Conservation (phyloP, 1,139 yeast species). For the Pichia terricola region DNA sequence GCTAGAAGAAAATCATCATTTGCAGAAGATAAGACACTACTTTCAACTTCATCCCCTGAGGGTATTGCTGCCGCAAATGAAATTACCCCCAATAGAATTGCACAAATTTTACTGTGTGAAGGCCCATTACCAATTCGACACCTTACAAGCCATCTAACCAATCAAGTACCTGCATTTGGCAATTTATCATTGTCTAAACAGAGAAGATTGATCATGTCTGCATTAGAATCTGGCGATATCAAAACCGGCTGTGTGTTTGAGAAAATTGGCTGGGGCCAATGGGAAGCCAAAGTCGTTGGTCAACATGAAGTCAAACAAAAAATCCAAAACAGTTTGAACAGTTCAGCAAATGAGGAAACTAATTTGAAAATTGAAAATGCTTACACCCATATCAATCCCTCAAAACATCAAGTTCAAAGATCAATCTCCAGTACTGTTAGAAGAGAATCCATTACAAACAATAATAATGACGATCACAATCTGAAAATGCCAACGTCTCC, state of each 20-base stretch:
- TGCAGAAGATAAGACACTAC: constrained; percentile 26
- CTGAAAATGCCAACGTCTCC: constrained; percentile 35
- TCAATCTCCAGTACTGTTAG: constrained; percentile 28
- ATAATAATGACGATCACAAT: constrained; percentile 35
- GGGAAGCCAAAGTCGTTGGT: constrained; percentile 63
- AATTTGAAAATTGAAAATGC: neutral
- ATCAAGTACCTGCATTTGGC: constrained; percentile 73
- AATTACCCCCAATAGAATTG: constrained; percentile 73
- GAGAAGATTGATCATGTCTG: constrained; percentile 81
- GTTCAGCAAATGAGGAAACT: neutral
- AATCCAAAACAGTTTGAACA: constrained; percentile 2
- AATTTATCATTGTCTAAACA: constrained; percentile 78
- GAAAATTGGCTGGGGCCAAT: constrained; percentile 97
- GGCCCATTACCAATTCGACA: constrained; percentile 91
- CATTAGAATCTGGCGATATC: constrained; percentile 65
- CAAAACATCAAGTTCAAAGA: neutral
- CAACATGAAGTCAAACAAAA: constrained; percentile 28
- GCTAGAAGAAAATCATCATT: constrained; percentile 14
- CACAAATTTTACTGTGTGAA: constrained; percentile 54
- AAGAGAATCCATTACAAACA: constrained; percentile 48
- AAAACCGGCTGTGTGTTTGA: constrained; percentile 64
- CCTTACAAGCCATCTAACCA: constrained; percentile 68
- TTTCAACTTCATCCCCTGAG: constrained; percentile 77
- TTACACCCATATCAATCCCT: neutral
- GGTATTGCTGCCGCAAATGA: constrained; percentile 83